Evolutionary conservation across 2,329 filamentous ascomycete genomes (phyloP).

Genomic region (Cryphonectria japonica): DNA sequence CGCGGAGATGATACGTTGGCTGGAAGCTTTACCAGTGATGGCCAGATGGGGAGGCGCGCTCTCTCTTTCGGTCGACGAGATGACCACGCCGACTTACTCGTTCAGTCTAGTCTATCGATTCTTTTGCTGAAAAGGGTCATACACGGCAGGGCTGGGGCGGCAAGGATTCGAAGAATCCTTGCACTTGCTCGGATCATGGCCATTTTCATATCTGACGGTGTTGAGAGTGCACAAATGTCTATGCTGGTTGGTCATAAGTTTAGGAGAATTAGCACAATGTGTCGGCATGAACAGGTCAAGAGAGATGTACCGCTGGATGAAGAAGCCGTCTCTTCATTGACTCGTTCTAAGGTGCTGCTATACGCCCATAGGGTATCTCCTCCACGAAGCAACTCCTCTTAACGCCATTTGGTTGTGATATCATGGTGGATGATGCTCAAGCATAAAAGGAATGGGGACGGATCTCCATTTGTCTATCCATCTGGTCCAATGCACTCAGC

Average conservation of each 20-base stretch:
- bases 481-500: neutral
- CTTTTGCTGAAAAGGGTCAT: neutral
- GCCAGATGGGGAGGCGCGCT: too few relatives aligned
- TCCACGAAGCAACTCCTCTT: conserved; percentile 2
- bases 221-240: neutral
- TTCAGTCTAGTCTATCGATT: neutral
- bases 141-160: neutral
- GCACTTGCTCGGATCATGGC: neutral
- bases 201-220: neutral
- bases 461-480: neutral
- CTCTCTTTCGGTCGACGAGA: too few relatives aligned
- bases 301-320: neutral
- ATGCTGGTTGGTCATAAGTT: neutral
- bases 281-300: neutral
- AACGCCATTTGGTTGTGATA: neutral
- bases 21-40: too few relatives aligned
- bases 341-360: neutral
- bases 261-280: neutral
- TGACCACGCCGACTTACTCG: too few relatives aligned
- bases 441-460: neutral
- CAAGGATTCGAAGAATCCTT: neutral
- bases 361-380: conserved; percentile 9
- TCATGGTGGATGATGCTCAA: neutral
- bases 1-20: neutral
- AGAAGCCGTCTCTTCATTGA: neutral